These are phyloP conservation scores for Entrophospora sp. DNA, from an alignment of 192 early-diverging fungal species.

Conservation along the genomic window DNA sequence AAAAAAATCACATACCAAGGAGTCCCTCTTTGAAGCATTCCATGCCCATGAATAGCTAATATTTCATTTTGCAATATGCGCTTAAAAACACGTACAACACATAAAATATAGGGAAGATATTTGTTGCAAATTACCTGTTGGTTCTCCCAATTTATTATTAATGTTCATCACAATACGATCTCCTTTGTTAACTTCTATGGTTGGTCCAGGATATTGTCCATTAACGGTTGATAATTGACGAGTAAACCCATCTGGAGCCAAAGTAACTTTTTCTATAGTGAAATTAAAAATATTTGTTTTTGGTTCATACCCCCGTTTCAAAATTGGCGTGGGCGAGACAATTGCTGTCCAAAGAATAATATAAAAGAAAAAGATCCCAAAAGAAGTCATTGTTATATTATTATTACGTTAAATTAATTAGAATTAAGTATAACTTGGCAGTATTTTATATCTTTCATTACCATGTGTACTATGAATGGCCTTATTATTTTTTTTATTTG, in stretches of 20 bases:
- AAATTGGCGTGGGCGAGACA: conserved; percentile 10
- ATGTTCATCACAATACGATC: conserved; percentile 40
- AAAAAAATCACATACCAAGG: background rate
- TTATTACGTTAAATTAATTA: conserved; percentile 14
- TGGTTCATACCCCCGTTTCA: conserved; percentile 6
- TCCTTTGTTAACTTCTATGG: conserved; percentile 36
- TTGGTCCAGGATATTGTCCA: conserved; percentile 46
- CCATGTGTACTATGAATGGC: conserved; percentile 7
- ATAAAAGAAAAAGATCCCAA: conserved; percentile 1
- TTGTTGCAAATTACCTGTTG: conserved; percentile 14
- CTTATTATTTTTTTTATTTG: background rate
- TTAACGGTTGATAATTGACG: conserved; percentile 32
- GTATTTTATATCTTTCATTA: conserved; percentile 12
- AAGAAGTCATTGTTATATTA: conserved; percentile 5
- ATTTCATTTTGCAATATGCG: conserved; percentile 10
- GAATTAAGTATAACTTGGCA: conserved; percentile 2
- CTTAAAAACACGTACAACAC: conserved; percentile 4
- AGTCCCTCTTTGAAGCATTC: conserved; percentile 16
- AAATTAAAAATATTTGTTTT: conserved; percentile 2
- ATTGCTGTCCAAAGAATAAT: conserved; percentile 2
- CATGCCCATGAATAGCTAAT: conserved; percentile 15
- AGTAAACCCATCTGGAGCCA: conserved; percentile 32
- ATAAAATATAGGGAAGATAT: conserved; percentile 9
- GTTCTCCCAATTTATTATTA: conserved; percentile 19
- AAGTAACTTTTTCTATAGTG: conserved; percentile 12